Evolutionary conservation across 1,284 basidiomycete genomes (phyloP), one percentile per base, ranked within the genome.

Genomic region (Ustilago esculenta): DNA sequence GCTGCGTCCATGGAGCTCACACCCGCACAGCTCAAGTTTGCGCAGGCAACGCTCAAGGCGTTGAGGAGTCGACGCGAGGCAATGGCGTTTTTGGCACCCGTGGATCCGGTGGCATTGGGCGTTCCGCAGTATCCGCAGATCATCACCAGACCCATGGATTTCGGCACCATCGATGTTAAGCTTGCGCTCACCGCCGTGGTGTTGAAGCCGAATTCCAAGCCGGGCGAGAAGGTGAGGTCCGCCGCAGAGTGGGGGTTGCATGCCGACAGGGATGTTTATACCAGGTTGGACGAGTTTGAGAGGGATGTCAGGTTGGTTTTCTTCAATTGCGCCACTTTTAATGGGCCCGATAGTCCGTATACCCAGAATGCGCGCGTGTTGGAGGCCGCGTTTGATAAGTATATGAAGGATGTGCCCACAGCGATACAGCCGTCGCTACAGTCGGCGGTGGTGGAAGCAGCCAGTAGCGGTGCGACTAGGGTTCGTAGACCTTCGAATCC

Each of bases 91-190:
- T 83, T 91, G 49, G 85, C 85, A 50, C 94, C 96, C 17, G 96
- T 99, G 58, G 94, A 98, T 81, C 87, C 89, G n/a, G 86, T 95
- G 67, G 90, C 88, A 1, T 87, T 97, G 68, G 89, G 89, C 73
- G 91, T 98, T 63, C 96, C 94, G 12, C 92, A 95, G 80, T 99
- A 99, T 79, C 87, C 87, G 40, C 86, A 86, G 52, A 88, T 98
- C 79, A 89, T 99, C 84, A 90, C 89, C 76, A 87, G 87, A 29
- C 96, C 96, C 0, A 97, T 97, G 92, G 96, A 98, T 82, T 87
- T 99, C 45, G 87, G 88, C n/a, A 96, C 94, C 20, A 88, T 98
- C 65, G 95, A 98, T 83, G 88, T 88, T 75, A 96, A 97, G 84
- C 71, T 81, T 10, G 72, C 78, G 8, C 53, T 80, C 20, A 80